Conservation (phyloP, 2,329 filamentous ascomycete species). For the Exophiala viscosa region DNA sequence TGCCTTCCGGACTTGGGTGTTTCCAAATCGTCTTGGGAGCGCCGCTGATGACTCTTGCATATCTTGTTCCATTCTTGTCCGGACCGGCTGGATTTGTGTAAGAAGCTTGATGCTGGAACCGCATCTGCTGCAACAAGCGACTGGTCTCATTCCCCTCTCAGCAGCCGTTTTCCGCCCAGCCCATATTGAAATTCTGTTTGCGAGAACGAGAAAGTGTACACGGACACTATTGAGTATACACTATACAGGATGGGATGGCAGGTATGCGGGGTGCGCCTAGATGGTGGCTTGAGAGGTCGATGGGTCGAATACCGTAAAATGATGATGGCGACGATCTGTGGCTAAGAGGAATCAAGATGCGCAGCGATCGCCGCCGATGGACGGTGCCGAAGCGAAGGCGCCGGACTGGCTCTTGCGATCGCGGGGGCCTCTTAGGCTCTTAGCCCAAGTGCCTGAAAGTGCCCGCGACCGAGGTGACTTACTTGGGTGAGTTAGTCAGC, state of each 20-base stretch:
- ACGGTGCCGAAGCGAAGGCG: constrained; percentile 3
- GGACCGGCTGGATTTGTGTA: background rate
- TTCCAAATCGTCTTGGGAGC: background rate
- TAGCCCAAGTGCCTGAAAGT: background rate
- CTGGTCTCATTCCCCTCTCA: background rate
- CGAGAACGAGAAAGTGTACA: no score
- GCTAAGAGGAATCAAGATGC: background rate
- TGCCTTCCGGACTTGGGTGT: background rate
- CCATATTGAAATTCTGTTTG: no score
- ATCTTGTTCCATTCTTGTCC: background rate
- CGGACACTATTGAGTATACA: no score
- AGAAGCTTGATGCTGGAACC: background rate
- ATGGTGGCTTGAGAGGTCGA: background rate
- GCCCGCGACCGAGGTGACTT: no score
- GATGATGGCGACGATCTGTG: constrained; percentile 1
- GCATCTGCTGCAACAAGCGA: no score
- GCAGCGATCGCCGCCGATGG: constrained; percentile 4
- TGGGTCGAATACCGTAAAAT: background rate
- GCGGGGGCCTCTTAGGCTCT: background rate
- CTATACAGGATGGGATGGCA: no score
- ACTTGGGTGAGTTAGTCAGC: no score
- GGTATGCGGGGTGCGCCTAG: background rate
- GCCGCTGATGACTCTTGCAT: constrained; percentile 5
- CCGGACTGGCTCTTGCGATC: constrained; percentile 5
- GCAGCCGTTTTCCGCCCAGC: no score